Base-by-base conservation (phyloP, 345 rosid genomes). In the Odontarrhena argentea region DNA sequence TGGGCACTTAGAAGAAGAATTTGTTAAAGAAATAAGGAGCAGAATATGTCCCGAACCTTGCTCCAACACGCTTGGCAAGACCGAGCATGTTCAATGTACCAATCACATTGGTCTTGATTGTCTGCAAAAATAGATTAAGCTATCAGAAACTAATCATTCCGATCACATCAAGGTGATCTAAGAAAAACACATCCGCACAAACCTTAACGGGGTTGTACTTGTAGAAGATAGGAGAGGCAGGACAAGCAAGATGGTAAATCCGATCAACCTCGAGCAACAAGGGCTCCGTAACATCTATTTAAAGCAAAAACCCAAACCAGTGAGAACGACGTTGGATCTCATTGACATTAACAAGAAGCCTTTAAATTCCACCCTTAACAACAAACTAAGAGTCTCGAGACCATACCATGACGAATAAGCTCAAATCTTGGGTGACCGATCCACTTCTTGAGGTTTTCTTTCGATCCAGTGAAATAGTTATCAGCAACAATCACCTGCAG, bases 191-290 rank as follows among this genome's bases (percentile, higher is more conserved):
- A 7, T 34, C 11, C 0, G 2, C 18, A 55, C 65, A 58, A 30
- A 48, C 98, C 98, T 93, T 93, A 5, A 93, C 97, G 6, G 98
- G 98, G 74, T 93, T 93, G 83, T 90, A 85, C 65, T 93, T 90
- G 84, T 93, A 93, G 84, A 93, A 93, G 69, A 93, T 93, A 37
- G 97, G 97, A 59, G 98, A 92, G 32, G 98, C 98, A 64, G 96
- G 98, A 77, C 96, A 89, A 55, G 98, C 97, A 64, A 93, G 96
- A 65, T 93, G 98, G 71, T 93, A 93, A 44, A 93, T 90, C 68
- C 77, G 84, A 78, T 93, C 98, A 69, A 90, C 94, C 81, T 93
- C 98, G 28, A 93, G 56, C 47, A 93, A 78, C 82, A 93, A 70
- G 9, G 98, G 79, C 80, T 93, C 97, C 6, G 98, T 93, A 35